Conservation (phyloP, 805 yeast genomes). For the Candida cerambycidarum region DNA sequence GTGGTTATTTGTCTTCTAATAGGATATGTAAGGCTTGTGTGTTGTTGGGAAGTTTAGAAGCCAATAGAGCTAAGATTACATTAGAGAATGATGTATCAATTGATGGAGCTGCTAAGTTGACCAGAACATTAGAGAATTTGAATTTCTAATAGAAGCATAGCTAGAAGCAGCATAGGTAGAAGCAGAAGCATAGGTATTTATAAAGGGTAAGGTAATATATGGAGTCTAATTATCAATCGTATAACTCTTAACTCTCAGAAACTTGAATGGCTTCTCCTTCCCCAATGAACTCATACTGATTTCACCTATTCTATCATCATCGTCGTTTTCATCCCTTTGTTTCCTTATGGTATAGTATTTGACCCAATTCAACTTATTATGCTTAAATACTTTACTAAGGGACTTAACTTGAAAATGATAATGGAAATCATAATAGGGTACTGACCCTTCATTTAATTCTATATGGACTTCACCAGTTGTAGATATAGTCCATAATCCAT, state of each 20-base stretch:
- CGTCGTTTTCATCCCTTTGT: slow-evolving; percentile 21
- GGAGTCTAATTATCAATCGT: slow-evolving; percentile 7
- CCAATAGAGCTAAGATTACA: slow-evolving; percentile 63
- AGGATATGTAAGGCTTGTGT: slow-evolving; percentile 91
- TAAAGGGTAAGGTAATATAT: too few species aligned
- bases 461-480: slow-evolving; percentile 52
- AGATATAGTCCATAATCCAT: slow-evolving; percentile 59
- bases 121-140: slow-evolving; percentile 62
- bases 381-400: slow-evolving; percentile 57
- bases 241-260: slow-evolving; percentile 58
- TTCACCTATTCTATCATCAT: slow-evolving; percentile 52
- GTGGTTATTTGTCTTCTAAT: slow-evolving; percentile 91
- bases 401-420: slow-evolving; percentile 61
- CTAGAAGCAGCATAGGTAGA: too few species aligned
- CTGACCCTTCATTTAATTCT: slow-evolving; percentile 55
- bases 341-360: slow-evolving; percentile 57
- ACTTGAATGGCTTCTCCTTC: slow-evolving; percentile 79
- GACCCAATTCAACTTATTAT: slow-evolving; percentile 73
- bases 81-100: slow-evolving; percentile 53
- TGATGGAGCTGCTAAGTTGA: slow-evolving; percentile 63
- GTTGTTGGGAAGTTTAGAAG: slow-evolving; percentile 78
- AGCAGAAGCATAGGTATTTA: background rate
- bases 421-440: slow-evolving; percentile 58
- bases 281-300: slow-evolving; percentile 48
- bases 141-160: slow-evolving; percentile 50